Conservation (phyloP, 2,329 filamentous ascomycete genomes). For the Ascochyta rabiei region DNA sequence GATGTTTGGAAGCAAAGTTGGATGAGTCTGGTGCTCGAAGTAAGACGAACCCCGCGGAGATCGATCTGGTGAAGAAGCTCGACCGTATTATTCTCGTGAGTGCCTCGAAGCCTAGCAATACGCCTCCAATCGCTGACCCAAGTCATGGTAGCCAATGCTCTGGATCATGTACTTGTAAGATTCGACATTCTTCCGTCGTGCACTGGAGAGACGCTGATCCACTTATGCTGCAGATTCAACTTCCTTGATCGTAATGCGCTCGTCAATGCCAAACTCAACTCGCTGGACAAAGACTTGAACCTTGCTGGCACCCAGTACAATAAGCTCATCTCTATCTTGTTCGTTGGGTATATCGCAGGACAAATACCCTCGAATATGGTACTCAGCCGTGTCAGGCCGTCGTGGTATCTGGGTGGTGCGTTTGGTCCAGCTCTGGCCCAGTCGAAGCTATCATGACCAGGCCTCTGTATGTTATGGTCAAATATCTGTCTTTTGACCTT, state of each 20-base stretch:
- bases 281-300: constrained; percentile 62
- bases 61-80: constrained; percentile 41
- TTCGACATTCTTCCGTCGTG: no score
- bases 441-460: not conserved
- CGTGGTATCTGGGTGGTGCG: constrained; percentile 16
- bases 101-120: not conserved
- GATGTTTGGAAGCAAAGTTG: constrained; percentile 19
- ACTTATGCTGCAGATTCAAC: constrained; percentile 20
- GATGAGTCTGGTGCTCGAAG: constrained; percentile 40
- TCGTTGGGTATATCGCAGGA: constrained; percentile 49
- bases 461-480: constrained; percentile 46
- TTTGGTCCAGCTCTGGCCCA: not conserved
- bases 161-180: constrained; percentile 51
- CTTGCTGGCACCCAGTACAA: constrained; percentile 30
- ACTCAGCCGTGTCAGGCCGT: constrained; percentile 43
- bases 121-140: not conserved
- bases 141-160: constrained; percentile 44
- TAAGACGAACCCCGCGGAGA: constrained; percentile 42
- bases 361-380: constrained; percentile 54
- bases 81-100: constrained; percentile 39
- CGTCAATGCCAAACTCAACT: constrained; percentile 66
- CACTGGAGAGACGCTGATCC: not conserved
- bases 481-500: constrained; percentile 43
- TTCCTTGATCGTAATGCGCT: constrained; percentile 68
- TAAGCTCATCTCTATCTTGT: constrained; percentile 50